phyloP scores from a whole-genome alignment of 352 stramenopile species.

The Globisporangium apiculatum region DNA sequence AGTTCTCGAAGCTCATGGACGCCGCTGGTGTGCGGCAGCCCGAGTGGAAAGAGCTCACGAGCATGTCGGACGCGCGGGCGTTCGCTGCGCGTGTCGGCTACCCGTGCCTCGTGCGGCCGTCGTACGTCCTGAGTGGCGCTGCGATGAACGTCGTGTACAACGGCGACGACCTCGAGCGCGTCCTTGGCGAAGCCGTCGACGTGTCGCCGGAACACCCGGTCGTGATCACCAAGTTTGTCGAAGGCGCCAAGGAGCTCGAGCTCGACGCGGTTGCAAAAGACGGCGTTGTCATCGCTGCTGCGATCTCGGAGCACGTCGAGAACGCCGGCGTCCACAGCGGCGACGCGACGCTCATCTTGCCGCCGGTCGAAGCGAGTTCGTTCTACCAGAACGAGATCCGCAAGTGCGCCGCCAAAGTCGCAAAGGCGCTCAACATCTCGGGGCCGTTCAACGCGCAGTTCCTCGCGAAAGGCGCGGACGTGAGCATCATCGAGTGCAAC shows the following conservation, averaged over 20 bases:
- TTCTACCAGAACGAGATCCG: conserved; percentile 61
- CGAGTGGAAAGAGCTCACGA: conserved; percentile 87
- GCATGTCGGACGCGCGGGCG: conserved; percentile 74
- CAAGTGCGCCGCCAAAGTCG: conserved; percentile 80
- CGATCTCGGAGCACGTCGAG: conserved; percentile 93
- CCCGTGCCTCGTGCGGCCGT: conserved; percentile 95
- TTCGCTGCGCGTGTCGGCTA: conserved; percentile 94
- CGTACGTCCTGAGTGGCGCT: conserved; percentile 96
- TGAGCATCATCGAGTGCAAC: conserved; percentile 96
- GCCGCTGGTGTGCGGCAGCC: conserved; percentile 86
- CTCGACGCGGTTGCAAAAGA: conserved; percentile 88
- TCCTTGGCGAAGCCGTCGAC: conserved; percentile 88
- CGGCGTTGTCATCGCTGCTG: conserved; percentile 84
- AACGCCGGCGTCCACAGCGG: conserved; percentile 92
- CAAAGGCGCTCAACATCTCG: conserved; percentile 92
- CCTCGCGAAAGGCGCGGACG: conserved; percentile 90
- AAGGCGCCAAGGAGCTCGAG: conserved; percentile 92
- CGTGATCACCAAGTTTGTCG: conserved; percentile 96
- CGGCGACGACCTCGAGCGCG: conserved; percentile 83
- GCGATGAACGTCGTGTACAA: conserved; percentile 97
- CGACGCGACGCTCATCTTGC: conserved; percentile 89
- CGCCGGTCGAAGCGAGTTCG: conserved; percentile 63
- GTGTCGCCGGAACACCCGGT: conserved; percentile 96
- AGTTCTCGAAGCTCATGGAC: conserved; percentile 96
- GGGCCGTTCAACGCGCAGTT: conserved; percentile 96